Evolutionary conservation across 1,139 yeast species (phyloP).

Genomic region (Saccharomyces uvarum): DNA sequence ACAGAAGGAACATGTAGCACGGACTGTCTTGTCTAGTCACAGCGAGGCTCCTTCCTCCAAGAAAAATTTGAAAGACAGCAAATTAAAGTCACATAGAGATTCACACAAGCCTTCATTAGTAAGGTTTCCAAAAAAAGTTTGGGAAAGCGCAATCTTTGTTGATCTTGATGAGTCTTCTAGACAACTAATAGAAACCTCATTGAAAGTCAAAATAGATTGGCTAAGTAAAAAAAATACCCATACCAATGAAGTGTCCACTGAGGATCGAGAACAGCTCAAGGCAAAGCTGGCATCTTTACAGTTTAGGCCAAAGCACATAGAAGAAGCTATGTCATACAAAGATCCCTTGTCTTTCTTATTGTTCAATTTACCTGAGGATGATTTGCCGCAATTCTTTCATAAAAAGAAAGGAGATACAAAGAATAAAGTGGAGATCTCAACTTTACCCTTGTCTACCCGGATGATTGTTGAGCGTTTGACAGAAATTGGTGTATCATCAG

Average conservation of each 20-base stretch:
- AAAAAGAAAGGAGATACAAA: slow-evolving; percentile 41
- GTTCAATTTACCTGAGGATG: slow-evolving; percentile 90
- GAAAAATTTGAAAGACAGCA: slow-evolving; percentile 7
- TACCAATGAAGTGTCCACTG: slow-evolving; percentile 4
- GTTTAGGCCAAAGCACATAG: slow-evolving; percentile 60
- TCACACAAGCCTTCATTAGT: slow-evolving; percentile 12
- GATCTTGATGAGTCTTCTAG: slow-evolving; percentile 37
- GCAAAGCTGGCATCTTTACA: slow-evolving; percentile 41
- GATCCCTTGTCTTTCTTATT: slow-evolving; percentile 73
- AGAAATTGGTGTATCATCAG: slow-evolving; percentile 64
- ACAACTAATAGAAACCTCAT: slow-evolving; percentile 46
- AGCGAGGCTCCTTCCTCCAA: slow-evolving; percentile 1
- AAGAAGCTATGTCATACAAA: slow-evolving; percentile 64
- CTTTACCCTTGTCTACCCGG: slow-evolving; percentile 29
- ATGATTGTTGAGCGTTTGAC: slow-evolving; percentile 48
- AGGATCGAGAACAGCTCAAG: slow-evolving; percentile 17
- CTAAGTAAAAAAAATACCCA: slow-evolving; percentile 24
- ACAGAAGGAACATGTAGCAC: slow-evolving; percentile 33
- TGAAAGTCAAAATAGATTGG: slow-evolving; percentile 53
- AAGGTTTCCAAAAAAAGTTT: slow-evolving; percentile 50
- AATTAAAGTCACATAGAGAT: not conserved
- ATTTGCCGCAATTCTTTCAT: slow-evolving; percentile 51
- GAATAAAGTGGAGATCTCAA: slow-evolving; percentile 42
- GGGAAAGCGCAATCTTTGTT: slow-evolving; percentile 55
- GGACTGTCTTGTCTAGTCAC: slow-evolving; percentile 21